phyloP scores from a whole-genome alignment of 1,284 basidiomycete genomes.

The Moesziomyces globuligerus region DNA sequence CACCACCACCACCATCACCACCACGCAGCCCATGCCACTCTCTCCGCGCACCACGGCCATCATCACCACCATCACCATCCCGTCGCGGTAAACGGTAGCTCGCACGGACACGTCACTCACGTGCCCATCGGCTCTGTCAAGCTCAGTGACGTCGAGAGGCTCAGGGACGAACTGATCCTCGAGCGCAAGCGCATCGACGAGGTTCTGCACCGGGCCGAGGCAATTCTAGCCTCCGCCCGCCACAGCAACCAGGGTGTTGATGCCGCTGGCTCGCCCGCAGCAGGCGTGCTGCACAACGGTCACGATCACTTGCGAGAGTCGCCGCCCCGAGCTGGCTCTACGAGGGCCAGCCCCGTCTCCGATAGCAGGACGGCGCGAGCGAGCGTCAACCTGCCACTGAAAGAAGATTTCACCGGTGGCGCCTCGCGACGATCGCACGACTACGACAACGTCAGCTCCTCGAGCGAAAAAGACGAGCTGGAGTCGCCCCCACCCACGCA shows the following conservation, averaged over 20 bases:
- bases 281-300: conserved; percentile 23
- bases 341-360: conserved; percentile 21
- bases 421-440: conserved; percentile 23
- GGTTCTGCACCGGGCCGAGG: conserved; percentile 56
- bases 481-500: conserved; percentile 39
- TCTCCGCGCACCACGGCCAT: conserved; percentile 30
- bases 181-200: conserved; percentile 57
- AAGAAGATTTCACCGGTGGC: conserved; percentile 21
- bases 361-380: conserved; percentile 1
- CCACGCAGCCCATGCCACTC: conserved; percentile 29
- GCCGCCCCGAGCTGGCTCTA: conserved; percentile 14
- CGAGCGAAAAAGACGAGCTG: conserved; percentile 47
- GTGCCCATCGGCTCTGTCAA: conserved; percentile 11
- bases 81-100: conserved; percentile 18
- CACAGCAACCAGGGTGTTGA: conserved; percentile 23
- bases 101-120: conserved; percentile 17
- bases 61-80: conserved; percentile 49
- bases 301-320: conserved; percentile 24
- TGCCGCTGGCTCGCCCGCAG: conserved; percentile 4
- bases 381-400: conserved; percentile 4
- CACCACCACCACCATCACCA: conserved; percentile 55
- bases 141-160: conserved; percentile 54
- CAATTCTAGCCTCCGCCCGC: conserved; percentile 35
- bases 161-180: conserved; percentile 55
- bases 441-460: conserved; percentile 29